Evolutionary conservation across 495 filamentous ascomycete genomes (phyloP), one percentile per base, ranked within the genome.

Genomic region (Barbatosphaeria neglecta): DNA sequence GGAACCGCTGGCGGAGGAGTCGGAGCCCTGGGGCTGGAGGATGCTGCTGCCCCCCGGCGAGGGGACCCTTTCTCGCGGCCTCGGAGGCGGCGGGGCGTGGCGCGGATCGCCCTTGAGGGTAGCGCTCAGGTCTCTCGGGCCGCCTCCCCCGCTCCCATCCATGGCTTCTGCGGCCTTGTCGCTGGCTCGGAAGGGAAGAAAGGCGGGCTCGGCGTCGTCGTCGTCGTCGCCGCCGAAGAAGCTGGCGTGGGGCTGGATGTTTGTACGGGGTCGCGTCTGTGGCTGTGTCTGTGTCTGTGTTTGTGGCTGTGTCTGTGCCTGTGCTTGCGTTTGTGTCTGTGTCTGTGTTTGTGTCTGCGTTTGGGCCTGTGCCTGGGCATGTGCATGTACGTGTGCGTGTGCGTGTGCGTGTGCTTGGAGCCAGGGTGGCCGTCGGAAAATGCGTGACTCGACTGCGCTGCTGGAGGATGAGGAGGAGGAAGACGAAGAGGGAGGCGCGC

Each of bases 181-280:
- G 31, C 31, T 35, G 31, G 13, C 31, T 11, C 31, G 52, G 52
- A 86, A 78, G 1, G 89, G 87, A 2, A 92, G 72, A 55, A 90
- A 94, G 0, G 84, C 81, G 1, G 85, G 84, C 41, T 73, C 71
- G 23, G 69, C 71, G 11, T 78, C 77, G 39, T 78, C 75, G 31
- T 80, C 79, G 22, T 78, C 70, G 25, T 66, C 67, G 15, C 45
- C 58, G 27, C 45, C 54, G 24, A 46, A 46, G 18, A n/a, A n/a
- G n/a, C n/a, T n/a, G n/a, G n/a, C n/a, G n/a, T n/a, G n/a, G n/a
- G n/a, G n/a, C n/a, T n/a, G n/a, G n/a, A n/a, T n/a, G n/a, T n/a
- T n/a, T n/a, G n/a, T n/a, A n/a, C n/a, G n/a, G n/a, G n/a, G n/a
- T n/a, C n/a, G n/a, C n/a, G n/a, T n/a, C n/a, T n/a, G n/a, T n/a